These are phyloP conservation scores for Lachancea quebecensis DNA, from an alignment of 805 yeast genomes.

Conservation along the genomic window DNA sequence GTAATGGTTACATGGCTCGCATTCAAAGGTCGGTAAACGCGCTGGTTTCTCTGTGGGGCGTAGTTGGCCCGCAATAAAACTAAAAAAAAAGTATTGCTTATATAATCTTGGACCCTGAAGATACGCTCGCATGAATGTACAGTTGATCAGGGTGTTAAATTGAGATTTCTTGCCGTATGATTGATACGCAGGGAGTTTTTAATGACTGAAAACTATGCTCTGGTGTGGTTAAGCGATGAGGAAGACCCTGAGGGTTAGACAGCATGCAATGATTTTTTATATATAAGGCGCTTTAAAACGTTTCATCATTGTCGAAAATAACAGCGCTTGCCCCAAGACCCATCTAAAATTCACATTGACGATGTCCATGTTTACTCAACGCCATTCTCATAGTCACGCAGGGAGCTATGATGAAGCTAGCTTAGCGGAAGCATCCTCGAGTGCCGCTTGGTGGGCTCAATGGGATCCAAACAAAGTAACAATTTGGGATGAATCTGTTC, in stretches of 20 bases:
- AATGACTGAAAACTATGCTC: neutral
- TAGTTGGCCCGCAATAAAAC: too few species aligned
- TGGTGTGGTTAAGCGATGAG: neutral
- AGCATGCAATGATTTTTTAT: neutral
- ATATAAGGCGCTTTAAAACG: neutral
- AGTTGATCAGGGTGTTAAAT: too few species aligned
- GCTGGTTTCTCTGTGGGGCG: too few species aligned
- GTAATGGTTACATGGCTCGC: too few species aligned
- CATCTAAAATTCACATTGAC: too few species aligned
- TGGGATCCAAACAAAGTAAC: slow-evolving; percentile 26
- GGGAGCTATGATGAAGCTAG: neutral
- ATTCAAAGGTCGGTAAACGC: too few species aligned
- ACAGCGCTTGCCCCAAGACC: too few species aligned
- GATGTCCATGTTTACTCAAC: neutral
- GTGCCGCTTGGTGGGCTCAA: slow-evolving; percentile 6
- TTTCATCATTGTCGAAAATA: too few species aligned
- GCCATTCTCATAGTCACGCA: slow-evolving; percentile 3
- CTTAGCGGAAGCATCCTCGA: neutral
- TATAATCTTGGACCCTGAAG: too few species aligned
- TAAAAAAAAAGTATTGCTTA: too few species aligned
- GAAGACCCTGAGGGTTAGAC: neutral
- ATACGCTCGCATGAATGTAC: too few species aligned
- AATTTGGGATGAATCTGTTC: slow-evolving; percentile 23
- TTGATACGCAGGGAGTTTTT: neutral
- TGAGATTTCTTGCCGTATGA: too few species aligned